Evolutionary conservation across 495 filamentous ascomycete genomes (phyloP), one percentile per base, ranked within the genome.

Genomic region (Parmelia sp.): DNA sequence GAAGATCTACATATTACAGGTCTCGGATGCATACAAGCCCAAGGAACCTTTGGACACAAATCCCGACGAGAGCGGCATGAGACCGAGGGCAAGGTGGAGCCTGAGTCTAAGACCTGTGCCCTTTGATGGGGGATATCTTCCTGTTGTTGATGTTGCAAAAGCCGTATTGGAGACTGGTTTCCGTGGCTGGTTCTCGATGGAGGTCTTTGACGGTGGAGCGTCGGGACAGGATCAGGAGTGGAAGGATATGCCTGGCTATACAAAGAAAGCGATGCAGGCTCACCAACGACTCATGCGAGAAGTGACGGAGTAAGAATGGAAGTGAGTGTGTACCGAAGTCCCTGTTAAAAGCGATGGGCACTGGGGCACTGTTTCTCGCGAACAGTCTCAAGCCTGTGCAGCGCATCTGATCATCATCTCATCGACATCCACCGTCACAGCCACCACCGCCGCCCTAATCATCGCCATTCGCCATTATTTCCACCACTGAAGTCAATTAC

Each of bases 1-100:
- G 29, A 92, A 90, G 72, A 91, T 92, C 44, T 91, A 83, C 70
- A 73, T 92, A 3, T 71, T 92, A 25, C 89, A 93, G 73, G 86
- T 92, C 58, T 86, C 81, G 15, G 90, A 93, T 74, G 90, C 89
- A n/a, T 91, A 91, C 68, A 83, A 79, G 68, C 78, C 84, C 45
- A 71, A 74, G 4, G 58, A 69, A 29, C 86, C 87, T 5, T 64
- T 90, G 4, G 70, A 78, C 39, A 73, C 75, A 19, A 72, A 79
- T 58, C 58, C 69, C 2, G 76, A 78, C 63, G 72, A 81, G 51
- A 70, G 71, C 12, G 84, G 82, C 0, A 65, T 86, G 42, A 70
- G 84, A 49, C 83, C 89, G 14, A 76, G 86, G 23, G 86, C 79
- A 3, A 75, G 80, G 35, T 93, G 90, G 89, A 92, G 89, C 66